A percentile compares a stretch with the other conserved stretches of the same genome.
phyloP scores from a whole-genome alignment of 116 monocot species.

The Trichopus zeylanicus region DNA sequence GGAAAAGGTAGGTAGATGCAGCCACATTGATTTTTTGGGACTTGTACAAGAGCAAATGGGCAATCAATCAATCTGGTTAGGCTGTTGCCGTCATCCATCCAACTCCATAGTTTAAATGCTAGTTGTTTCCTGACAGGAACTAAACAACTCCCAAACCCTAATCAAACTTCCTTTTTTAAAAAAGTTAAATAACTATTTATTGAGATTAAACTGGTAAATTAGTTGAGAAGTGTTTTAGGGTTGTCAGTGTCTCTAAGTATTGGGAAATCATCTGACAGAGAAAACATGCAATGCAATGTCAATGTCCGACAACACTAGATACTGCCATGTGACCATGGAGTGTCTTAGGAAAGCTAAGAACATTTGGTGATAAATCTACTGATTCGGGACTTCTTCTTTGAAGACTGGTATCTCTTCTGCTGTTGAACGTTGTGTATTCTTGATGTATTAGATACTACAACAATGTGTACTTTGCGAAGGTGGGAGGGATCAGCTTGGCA shows the following conservation, averaged over 20 bases:
- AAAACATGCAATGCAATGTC: too few species aligned
- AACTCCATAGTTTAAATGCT: not conserved
- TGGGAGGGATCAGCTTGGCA: slow-evolving; percentile 31
- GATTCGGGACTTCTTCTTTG: too few species aligned
- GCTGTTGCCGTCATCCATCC: not conserved
- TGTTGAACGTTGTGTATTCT: not conserved
- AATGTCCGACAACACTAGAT: too few species aligned
- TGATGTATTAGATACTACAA: slow-evolving; percentile 28
- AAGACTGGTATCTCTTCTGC: too few species aligned
- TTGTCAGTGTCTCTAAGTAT: too few species aligned
- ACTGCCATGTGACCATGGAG: too few species aligned
- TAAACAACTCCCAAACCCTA: not conserved
- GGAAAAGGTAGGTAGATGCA: not conserved
- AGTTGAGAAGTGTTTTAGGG: too few species aligned
- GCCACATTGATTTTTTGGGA: not conserved
- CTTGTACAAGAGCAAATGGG: not conserved
- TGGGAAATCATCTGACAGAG: too few species aligned
- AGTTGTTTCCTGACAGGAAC: too few species aligned
- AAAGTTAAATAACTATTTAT: not conserved
- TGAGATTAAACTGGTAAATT: too few species aligned
- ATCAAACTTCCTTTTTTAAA: not conserved
- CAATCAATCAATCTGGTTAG: not conserved
- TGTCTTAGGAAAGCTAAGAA: too few species aligned
- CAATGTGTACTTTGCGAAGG: slow-evolving; percentile 44
- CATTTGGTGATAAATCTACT: too few species aligned